A percentile compares a stretch with the other conserved stretches of the same genome.
Evolutionary conservation across 2,329 filamentous ascomycete species (phyloP).

Genomic region (Fusarium sp.): DNA sequence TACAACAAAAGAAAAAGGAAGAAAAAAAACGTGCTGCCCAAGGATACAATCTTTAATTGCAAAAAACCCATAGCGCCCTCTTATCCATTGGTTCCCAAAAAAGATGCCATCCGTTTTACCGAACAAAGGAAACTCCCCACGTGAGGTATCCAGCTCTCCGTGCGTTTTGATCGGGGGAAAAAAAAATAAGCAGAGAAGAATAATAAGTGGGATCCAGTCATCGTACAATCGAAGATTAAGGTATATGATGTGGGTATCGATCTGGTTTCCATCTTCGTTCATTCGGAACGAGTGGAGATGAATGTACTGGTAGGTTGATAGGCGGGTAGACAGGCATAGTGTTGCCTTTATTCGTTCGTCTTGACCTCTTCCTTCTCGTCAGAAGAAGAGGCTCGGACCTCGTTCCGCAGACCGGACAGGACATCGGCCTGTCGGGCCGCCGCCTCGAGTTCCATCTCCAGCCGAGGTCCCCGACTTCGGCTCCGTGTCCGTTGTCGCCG

Average conservation of each 20-base stretch:
- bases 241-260: conserved; percentile 24
- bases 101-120: conserved; percentile 7
- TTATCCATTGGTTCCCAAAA: conserved; percentile 3
- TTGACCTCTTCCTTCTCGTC: conserved; percentile 34
- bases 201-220: conserved; percentile 13
- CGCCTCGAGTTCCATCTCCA: conserved; percentile 45
- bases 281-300: conserved; percentile 2
- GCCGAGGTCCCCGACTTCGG: conserved; percentile 50
- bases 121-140: conserved; percentile 13
- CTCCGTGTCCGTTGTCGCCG: conserved; percentile 55
- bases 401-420: conserved; percentile 50
- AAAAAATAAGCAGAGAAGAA: conserved; percentile 4
- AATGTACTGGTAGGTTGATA: neutral
- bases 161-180: neutral
- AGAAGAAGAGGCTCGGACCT: conserved; percentile 45
- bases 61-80: conserved; percentile 11
- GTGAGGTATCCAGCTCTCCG: conserved; percentile 36
- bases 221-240: conserved; percentile 31
- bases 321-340: neutral
- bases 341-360: conserved; percentile 13
- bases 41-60: conserved; percentile 7
- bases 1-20: neutral
- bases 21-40: neutral
- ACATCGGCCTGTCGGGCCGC: conserved; percentile 43
- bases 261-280: conserved; percentile 26